These are phyloP conservation scores for Phytophthora melonis DNA, from an alignment of 352 stramenopile species.

Conservation along the genomic window DNA sequence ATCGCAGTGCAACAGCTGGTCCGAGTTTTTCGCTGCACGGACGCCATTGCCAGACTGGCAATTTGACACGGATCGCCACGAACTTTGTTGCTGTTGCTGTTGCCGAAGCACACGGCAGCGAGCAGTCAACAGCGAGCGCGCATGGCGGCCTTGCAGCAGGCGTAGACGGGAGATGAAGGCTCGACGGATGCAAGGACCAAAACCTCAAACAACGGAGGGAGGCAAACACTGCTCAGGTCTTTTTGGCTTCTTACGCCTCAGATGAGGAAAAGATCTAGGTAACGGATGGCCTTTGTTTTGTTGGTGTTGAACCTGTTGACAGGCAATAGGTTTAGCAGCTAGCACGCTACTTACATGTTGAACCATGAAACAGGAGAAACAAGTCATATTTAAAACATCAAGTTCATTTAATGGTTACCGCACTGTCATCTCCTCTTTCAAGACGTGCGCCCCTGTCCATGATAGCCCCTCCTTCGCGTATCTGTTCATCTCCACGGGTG, in stretches of 20 bases:
- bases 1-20: background rate
- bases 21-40: background rate
- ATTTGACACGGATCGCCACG: background rate
- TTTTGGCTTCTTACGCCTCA: background rate
- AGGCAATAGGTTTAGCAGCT: too few relatives aligned
- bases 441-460: background rate
- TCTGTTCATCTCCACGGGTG: conserved; percentile 3
- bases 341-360: too few relatives aligned
- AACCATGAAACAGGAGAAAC: background rate
- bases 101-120: too few relatives aligned
- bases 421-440: background rate
- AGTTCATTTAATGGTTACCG: background rate
- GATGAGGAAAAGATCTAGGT: background rate
- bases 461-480: background rate
- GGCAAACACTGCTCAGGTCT: background rate
- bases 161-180: too few relatives aligned
- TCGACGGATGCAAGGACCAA: too few relatives aligned
- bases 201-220: background rate
- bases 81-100: too few relatives aligned
- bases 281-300: background rate
- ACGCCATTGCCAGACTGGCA: background rate
- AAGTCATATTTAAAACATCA: background rate
- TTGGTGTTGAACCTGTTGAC: background rate
- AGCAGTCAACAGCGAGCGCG: too few relatives aligned
- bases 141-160: too few relatives aligned